Evolutionary conservation across 192 early-diverging fungal species (phyloP).

Genomic region (Dissophora ornata): DNA sequence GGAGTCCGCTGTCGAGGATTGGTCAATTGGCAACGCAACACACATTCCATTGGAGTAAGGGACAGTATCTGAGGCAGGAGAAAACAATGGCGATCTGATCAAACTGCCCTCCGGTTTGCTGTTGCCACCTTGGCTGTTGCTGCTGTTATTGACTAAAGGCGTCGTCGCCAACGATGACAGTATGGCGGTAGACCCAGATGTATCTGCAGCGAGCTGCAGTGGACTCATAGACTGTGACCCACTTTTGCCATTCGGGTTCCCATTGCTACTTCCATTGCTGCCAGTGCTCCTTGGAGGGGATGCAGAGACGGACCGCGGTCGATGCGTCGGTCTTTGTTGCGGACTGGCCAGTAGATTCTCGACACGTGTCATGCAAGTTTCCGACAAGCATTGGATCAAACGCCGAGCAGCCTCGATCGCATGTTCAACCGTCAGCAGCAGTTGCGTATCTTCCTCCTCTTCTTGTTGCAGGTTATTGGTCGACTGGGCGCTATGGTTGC

Average conservation of each 20-base stretch:
- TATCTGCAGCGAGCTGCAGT: slow-evolving; percentile 17
- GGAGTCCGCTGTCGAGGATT: not conserved
- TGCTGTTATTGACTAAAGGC: not conserved
- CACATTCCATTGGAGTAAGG: slow-evolving; percentile 47
- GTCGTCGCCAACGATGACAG: not conserved
- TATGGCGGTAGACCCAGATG: slow-evolving; percentile 4
- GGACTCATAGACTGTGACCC: slow-evolving; percentile 19
- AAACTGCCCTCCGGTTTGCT: slow-evolving; percentile 19
- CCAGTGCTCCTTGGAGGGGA: slow-evolving; percentile 40
- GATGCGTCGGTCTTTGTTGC: slow-evolving; percentile 15
- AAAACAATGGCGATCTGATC: slow-evolving; percentile 31
- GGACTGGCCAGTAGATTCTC: slow-evolving; percentile 34
- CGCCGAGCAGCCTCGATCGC: slow-evolving; percentile 46
- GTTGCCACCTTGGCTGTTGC: not conserved
- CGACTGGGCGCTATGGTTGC: slow-evolving; percentile 40
- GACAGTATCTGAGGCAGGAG: slow-evolving; percentile 23
- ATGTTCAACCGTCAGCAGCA: slow-evolving; percentile 32
- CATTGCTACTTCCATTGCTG: slow-evolving; percentile 16
- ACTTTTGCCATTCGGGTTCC: slow-evolving; percentile 5
- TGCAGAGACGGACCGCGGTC: slow-evolving; percentile 36
- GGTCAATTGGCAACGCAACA: slow-evolving; percentile 28
- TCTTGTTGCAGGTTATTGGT: slow-evolving; percentile 19
- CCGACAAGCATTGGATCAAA: slow-evolving; percentile 33
- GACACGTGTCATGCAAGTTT: slow-evolving; percentile 41
- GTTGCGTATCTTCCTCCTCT: slow-evolving; percentile 31